These are phyloP conservation scores for Grosmannia clavigera DNA, from an alignment of 2,329 filamentous ascomycete genomes.

Conservation along the genomic window DNA sequence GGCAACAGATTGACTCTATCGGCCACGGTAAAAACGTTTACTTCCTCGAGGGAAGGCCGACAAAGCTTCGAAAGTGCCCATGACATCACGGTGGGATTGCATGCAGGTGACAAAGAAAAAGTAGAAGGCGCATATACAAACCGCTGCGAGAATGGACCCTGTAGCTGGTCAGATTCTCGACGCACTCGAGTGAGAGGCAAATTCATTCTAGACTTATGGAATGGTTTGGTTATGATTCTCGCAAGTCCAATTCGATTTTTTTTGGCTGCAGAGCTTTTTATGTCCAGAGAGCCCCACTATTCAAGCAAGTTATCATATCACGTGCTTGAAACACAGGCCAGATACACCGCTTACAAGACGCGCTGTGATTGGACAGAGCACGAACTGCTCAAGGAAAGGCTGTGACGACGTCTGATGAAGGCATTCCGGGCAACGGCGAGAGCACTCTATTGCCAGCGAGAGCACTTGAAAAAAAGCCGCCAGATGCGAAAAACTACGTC, in stretches of 20 bases:
- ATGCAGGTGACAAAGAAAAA: background rate
- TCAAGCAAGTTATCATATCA: background rate
- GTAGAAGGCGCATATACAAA: background rate
- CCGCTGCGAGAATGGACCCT: background rate
- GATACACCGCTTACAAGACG: background rate
- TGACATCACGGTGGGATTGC: background rate
- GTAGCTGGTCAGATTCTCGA: background rate
- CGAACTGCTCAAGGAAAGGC: background rate
- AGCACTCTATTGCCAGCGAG: background rate
- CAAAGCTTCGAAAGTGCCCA: conserved; percentile 90
- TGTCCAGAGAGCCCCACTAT: background rate
- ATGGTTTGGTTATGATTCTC: background rate
- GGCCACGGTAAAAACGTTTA: conserved; percentile 38
- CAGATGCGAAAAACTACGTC: background rate
- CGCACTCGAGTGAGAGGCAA: background rate
- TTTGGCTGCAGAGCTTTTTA: background rate
- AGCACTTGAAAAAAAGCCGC: too few species aligned
- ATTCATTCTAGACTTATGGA: background rate
- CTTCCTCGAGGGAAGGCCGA: conserved; percentile 37
- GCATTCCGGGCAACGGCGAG: background rate
- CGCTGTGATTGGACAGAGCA: background rate
- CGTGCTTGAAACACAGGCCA: background rate
- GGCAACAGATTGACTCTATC: conserved; percentile 81
- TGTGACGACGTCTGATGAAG: background rate
- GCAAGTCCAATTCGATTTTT: too few species aligned